phyloP scores from a whole-genome alignment of 495 filamentous ascomycete species.

The Daldinia loculata region DNA sequence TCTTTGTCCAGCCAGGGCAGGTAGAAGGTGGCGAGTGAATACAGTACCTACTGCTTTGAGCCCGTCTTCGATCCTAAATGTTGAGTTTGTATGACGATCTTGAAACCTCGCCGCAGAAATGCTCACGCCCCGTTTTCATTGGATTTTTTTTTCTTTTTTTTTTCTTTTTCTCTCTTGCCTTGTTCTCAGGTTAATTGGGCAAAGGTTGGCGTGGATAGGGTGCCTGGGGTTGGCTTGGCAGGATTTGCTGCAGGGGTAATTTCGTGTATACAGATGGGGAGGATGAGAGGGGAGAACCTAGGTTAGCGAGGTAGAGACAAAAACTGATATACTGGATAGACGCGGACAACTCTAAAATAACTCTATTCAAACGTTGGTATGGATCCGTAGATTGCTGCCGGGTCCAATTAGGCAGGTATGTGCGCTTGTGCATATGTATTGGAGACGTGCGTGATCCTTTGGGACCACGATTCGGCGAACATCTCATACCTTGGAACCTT shows the following conservation, averaged over 20 bases:
- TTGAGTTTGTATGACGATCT: not conserved
- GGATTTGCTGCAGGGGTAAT: constrained; percentile 34
- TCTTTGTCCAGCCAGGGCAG: not conserved
- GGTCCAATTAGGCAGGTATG: constrained; percentile 35
- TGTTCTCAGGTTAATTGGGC: constrained; percentile 35
- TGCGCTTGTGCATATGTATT: constrained; percentile 30
- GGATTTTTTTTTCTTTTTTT: not conserved
- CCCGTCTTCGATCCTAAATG: not conserved
- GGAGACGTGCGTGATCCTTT: constrained; percentile 36
- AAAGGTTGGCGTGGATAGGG: constrained; percentile 6
- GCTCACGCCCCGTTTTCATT: constrained; percentile 4
- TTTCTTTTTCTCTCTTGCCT: not conserved
- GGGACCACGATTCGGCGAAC: constrained; percentile 13
- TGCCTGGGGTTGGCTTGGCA: constrained; percentile 19
- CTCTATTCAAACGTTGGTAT: constrained; percentile 33
- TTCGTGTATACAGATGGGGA: not conserved
- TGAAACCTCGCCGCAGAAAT: not conserved
- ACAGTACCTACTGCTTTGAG: not conserved
- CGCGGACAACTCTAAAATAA: constrained; percentile 37
- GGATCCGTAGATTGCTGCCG: constrained; percentile 5
- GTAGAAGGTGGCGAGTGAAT: not conserved
- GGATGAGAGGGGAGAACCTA: not conserved
- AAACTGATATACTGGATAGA: not conserved
- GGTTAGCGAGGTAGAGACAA: not conserved
- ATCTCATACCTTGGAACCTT: constrained; percentile 13